These are phyloP conservation scores for Fusarium siculi DNA, from an alignment of 2,329 filamentous ascomycete species.

Conservation along the genomic window DNA sequence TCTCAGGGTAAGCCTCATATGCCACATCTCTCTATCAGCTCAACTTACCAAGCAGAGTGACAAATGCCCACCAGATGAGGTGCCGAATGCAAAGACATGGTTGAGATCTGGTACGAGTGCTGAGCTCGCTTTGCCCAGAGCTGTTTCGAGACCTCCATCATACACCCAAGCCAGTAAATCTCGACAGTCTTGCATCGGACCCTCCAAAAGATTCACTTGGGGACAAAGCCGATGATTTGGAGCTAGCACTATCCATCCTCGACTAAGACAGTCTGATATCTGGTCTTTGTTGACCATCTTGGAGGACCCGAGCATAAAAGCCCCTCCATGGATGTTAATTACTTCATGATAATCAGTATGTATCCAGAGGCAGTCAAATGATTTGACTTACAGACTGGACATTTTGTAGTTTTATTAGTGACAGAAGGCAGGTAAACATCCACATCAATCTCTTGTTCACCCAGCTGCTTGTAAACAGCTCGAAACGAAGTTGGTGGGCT, in stretches of 20 bases:
- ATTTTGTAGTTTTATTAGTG: not conserved
- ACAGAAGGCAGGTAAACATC: not conserved
- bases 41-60: not conserved
- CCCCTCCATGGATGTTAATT: slow-evolving; percentile 9
- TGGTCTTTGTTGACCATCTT: slow-evolving; percentile 19
- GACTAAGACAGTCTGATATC: not conserved
- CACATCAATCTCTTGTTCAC: not conserved
- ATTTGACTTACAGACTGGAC: not conserved
- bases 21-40: accelerated
- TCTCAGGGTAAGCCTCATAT: accelerated
- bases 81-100: slow-evolving; percentile 12
- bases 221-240: slow-evolving; percentile 13
- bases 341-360: not conserved
- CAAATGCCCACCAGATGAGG: not conserved
- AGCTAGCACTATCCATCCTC: not conserved
- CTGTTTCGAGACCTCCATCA: not conserved
- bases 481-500: not conserved
- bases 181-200: slow-evolving; percentile 6
- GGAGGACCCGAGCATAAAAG: slow-evolving; percentile 14
- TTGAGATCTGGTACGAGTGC: not conserved
- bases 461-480: not conserved
- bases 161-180: slow-evolving; percentile 4
- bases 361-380: accelerated
- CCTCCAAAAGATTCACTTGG: not conserved
- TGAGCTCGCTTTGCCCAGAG: not conserved